phyloP scores from a whole-genome alignment of 208 protist species.

The Crithidia sp. region DNA sequence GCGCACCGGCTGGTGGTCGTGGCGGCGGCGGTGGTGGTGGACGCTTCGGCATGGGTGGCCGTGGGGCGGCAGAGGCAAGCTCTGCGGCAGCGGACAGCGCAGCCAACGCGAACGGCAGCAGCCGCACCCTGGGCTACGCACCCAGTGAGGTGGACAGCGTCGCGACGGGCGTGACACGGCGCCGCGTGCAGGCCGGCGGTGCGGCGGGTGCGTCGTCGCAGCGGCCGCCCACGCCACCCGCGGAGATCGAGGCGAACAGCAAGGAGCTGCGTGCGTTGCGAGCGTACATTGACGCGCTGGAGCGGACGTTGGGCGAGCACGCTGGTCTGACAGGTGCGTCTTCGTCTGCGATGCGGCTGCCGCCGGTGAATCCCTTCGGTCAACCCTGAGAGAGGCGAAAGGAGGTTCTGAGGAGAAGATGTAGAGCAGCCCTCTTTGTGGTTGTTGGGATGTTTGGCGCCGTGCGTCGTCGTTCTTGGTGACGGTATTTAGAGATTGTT shows the following conservation, averaged over 20 bases:
- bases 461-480: too few species aligned
- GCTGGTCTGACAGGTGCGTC: not conserved
- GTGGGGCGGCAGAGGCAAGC: not conserved
- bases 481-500: too few species aligned
- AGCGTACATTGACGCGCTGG: conserved; percentile 74
- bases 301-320: conserved; percentile 53
- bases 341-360: conserved; percentile 1
- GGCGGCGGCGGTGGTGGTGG: not conserved
- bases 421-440: too few species aligned
- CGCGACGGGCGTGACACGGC: conserved; percentile 4
- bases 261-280: conserved; percentile 82
- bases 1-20: not conserved
- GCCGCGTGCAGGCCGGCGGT: conserved; percentile 5
- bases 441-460: too few species aligned
- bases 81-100: not conserved
- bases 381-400: not conserved
- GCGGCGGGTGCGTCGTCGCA: not conserved
- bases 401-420: not conserved
- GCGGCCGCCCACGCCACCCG: conserved; percentile 41
- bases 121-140: not conserved
- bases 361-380: conserved; percentile 18
- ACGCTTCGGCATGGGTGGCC: not conserved
- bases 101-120: not conserved
- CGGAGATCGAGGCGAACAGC: conserved; percentile 84
- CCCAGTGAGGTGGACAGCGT: conserved; percentile 15